These are phyloP conservation scores for Leccinum subgranulosum DNA, from an alignment of 768 basidiomycete genomes.

Conservation along the genomic window DNA sequence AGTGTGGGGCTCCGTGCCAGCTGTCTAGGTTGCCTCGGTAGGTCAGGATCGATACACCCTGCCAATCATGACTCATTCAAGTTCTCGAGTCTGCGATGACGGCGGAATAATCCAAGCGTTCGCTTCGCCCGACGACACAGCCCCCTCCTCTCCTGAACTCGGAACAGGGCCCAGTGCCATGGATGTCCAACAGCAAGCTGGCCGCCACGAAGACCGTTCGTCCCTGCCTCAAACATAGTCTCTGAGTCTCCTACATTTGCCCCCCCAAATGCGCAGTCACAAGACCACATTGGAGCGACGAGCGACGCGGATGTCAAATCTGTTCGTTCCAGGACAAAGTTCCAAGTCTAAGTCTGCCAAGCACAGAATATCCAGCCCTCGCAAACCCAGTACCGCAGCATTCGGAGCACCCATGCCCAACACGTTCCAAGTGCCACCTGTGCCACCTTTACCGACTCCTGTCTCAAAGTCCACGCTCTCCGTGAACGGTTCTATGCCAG, in stretches of 20 bases:
- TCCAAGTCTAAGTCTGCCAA: constrained; percentile 23
- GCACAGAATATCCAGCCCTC: constrained; percentile 16
- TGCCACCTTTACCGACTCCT: constrained; percentile 19
- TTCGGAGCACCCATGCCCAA: constrained; percentile 67
- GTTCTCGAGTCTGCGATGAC: too few relatives aligned
- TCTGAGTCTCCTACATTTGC: constrained; percentile 5
- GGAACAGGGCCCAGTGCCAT: constrained; percentile 10
- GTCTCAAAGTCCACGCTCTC: constrained; percentile 17
- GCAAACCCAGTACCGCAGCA: constrained; percentile 54
- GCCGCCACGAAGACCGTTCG: constrained; percentile 21
- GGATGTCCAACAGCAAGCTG: constrained; percentile 14
- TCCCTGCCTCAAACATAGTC: constrained; percentile 4
- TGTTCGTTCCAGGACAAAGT: constrained; percentile 14
- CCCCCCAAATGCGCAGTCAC: constrained; percentile 13
- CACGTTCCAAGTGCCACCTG: constrained; percentile 44
- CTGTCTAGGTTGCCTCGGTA: too few relatives aligned
- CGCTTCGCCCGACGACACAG: constrained; percentile 26
- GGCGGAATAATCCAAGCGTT: constrained; percentile 20
- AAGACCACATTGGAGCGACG: constrained; percentile 11
- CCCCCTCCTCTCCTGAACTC: constrained; percentile 28
- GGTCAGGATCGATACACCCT: too few relatives aligned
- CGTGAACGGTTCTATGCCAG: constrained; percentile 14
- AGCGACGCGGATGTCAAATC: constrained; percentile 28
- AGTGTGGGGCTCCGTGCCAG: too few relatives aligned
- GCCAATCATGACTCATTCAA: too few relatives aligned